These are phyloP conservation scores for Wickerhamomyces xylosicus DNA, from an alignment of 805 yeast species.

Conservation along the genomic window DNA sequence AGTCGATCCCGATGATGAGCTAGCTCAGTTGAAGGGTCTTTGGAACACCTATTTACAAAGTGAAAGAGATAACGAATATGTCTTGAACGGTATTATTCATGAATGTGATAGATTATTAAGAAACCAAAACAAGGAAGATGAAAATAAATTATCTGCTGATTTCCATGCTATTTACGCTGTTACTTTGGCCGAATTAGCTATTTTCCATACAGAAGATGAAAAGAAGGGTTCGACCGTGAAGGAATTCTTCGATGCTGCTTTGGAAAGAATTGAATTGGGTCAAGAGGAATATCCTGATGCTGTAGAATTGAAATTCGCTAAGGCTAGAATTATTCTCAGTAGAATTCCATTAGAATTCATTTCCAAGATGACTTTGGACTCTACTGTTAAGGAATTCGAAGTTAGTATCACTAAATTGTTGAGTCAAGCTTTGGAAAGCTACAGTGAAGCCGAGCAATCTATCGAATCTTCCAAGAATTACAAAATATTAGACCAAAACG, in stretches of 20 bases:
- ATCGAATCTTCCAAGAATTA: constrained; percentile 16
- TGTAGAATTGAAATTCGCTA: constrained; percentile 37
- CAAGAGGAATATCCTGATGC: constrained; percentile 37
- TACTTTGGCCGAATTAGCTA: constrained; percentile 55
- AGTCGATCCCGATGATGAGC: constrained; percentile 66
- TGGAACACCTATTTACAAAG: constrained; percentile 54
- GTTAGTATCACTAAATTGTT: constrained; percentile 30
- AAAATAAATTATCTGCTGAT: constrained; percentile 28
- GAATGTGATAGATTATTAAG: constrained; percentile 80
- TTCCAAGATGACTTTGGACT: constrained; percentile 35
- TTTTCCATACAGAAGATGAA: constrained; percentile 39
- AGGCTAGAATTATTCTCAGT: constrained; percentile 43
- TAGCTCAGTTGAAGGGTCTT: constrained; percentile 65
- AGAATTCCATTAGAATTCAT: constrained; percentile 50
- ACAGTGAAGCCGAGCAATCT: constrained; percentile 31
- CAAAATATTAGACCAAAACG: constrained; percentile 28
- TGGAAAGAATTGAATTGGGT: constrained; percentile 61
- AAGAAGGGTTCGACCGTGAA: constrained; percentile 27
- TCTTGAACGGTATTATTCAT: constrained; percentile 79
- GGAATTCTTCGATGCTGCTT: constrained; percentile 58
- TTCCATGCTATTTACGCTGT: constrained; percentile 70
- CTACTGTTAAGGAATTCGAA: constrained; percentile 19
- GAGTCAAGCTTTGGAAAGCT: constrained; percentile 35
- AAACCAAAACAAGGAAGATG: constrained; percentile 17
- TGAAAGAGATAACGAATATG: constrained; percentile 50